These are phyloP conservation scores for Penicillium sp. DNA, from an alignment of 2,329 filamentous ascomycete species.

Conservation along the genomic window DNA sequence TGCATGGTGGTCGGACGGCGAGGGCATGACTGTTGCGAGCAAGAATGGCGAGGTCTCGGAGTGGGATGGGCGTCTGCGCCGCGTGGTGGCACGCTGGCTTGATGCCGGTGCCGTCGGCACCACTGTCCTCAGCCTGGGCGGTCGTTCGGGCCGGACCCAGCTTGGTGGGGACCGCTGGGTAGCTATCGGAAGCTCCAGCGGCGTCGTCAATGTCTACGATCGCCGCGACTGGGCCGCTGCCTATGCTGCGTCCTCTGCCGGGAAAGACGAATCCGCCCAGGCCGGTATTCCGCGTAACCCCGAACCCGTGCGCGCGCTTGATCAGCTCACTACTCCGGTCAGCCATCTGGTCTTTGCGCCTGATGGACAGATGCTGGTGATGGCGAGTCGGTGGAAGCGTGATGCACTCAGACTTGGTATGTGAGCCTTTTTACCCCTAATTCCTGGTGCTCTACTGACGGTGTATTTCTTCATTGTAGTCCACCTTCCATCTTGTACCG, in stretches of 20 bases:
- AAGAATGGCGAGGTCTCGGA: slow-evolving; percentile 89
- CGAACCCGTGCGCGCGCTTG: slow-evolving; percentile 68
- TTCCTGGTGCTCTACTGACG: slow-evolving; percentile 9
- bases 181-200: slow-evolving; percentile 78
- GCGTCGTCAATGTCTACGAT: slow-evolving; percentile 93
- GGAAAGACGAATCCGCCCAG: slow-evolving; percentile 28
- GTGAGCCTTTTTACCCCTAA: slow-evolving; percentile 4
- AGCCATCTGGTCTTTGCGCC: slow-evolving; percentile 77
- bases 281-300: slow-evolving; percentile 62
- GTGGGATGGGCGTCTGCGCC: slow-evolving; percentile 67
- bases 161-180: slow-evolving; percentile 82
- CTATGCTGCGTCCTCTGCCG: slow-evolving; percentile 29
- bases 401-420: slow-evolving; percentile 72
- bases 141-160: slow-evolving; percentile 36
- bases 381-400: slow-evolving; percentile 82
- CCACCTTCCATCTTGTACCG: slow-evolving; percentile 86
- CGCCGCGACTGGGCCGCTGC: slow-evolving; percentile 60
- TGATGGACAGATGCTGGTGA: slow-evolving; percentile 84
- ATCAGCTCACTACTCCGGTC: slow-evolving; percentile 83
- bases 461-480: slow-evolving; percentile 45
- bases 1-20: slow-evolving; percentile 83
- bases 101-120: slow-evolving; percentile 88
- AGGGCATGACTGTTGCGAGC: slow-evolving; percentile 76
- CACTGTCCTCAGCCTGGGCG: slow-evolving; percentile 75
- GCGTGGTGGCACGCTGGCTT: slow-evolving; percentile 77